Evolutionary conservation across 768 basidiomycete genomes (phyloP).

Genomic region (Tricholoma bakamatsutake): DNA sequence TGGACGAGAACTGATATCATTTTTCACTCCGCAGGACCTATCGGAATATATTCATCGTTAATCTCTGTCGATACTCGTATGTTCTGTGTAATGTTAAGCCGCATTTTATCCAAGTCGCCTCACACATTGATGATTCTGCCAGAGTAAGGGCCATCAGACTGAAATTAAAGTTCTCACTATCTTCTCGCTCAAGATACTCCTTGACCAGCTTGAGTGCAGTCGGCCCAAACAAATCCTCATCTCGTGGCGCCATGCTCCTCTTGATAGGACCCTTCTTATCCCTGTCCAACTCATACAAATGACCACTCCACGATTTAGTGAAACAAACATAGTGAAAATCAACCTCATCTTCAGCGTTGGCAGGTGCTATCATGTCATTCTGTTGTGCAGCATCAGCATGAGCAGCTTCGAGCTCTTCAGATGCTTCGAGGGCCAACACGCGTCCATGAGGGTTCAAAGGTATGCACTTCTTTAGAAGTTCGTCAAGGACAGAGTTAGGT

Average conservation of each 20-base stretch:
- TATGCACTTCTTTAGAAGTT: conserved; percentile 18
- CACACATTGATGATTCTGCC: not conserved
- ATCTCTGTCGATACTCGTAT: too few relatives aligned
- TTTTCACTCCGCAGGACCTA: too few relatives aligned
- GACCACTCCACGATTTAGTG: conserved; percentile 23
- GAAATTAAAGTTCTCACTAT: conserved; percentile 17
- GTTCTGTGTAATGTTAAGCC: too few relatives aligned
- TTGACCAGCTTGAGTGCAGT: conserved; percentile 15
- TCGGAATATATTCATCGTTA: too few relatives aligned
- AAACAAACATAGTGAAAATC: conserved; percentile 30
- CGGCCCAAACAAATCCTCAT: conserved; percentile 20
- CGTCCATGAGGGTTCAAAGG: conserved; percentile 23
- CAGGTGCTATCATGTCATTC: conserved; percentile 23
- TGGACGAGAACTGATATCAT: too few relatives aligned
- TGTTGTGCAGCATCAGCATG: conserved; percentile 24
- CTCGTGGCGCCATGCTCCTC: conserved; percentile 15
- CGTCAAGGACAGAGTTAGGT: conserved; percentile 17
- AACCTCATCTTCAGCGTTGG: conserved; percentile 21
- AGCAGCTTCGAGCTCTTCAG: conserved; percentile 22
- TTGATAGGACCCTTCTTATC: conserved; percentile 27
- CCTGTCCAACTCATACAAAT: conserved; percentile 30
- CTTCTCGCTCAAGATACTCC: conserved; percentile 17
- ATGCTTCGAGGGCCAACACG: conserved; percentile 25
- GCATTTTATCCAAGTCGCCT: too few relatives aligned
- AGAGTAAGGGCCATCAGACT: not conserved